Conservation (phyloP, 768 basidiomycete genomes). For the Butyriboletus loyo region DNA sequence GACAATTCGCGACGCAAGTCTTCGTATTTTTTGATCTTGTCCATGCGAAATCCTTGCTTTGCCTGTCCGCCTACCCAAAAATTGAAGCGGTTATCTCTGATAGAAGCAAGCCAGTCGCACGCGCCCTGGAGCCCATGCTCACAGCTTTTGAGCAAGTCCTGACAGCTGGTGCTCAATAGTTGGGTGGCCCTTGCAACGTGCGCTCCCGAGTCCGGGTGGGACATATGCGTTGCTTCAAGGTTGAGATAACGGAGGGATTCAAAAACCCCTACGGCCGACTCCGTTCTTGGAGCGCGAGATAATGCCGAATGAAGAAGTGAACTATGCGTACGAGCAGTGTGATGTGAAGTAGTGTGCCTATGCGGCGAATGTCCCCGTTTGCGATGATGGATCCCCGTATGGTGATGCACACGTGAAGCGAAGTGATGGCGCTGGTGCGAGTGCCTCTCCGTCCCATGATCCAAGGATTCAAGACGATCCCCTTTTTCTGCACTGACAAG, state of each 20-base stretch:
- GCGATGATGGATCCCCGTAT: neutral
- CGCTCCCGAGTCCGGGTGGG: constrained; percentile 45
- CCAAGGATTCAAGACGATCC: neutral
- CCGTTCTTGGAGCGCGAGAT: constrained; percentile 32
- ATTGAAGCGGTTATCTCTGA: constrained; percentile 35
- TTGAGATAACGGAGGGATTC: constrained; percentile 70
- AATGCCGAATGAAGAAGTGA: constrained; percentile 40
- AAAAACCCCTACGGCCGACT: constrained; percentile 68
- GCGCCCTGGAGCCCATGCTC: constrained; percentile 39
- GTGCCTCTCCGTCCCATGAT: neutral
- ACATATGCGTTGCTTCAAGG: constrained; percentile 53
- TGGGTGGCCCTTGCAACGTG: constrained; percentile 42
- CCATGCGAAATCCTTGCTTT: constrained; percentile 30
- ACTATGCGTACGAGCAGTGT: constrained; percentile 34
- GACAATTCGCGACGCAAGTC: constrained; percentile 37
- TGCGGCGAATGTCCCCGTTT: constrained; percentile 12
- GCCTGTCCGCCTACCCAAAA: constrained; percentile 36
- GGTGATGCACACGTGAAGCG: constrained; percentile 5
- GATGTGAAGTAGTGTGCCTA: constrained; percentile 15
- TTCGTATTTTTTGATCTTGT: constrained; percentile 37
- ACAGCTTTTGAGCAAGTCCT: constrained; percentile 48
- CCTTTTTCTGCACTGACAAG: neutral
- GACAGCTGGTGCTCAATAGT: constrained; percentile 52
- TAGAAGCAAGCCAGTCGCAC: constrained; percentile 49
- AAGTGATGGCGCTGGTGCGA: neutral